A percentile compares a stretch with the other conserved stretches of the same genome.
Conservation (phyloP, 2,329 filamentous ascomycete genomes). For the Colletotrichum sp. region DNA sequence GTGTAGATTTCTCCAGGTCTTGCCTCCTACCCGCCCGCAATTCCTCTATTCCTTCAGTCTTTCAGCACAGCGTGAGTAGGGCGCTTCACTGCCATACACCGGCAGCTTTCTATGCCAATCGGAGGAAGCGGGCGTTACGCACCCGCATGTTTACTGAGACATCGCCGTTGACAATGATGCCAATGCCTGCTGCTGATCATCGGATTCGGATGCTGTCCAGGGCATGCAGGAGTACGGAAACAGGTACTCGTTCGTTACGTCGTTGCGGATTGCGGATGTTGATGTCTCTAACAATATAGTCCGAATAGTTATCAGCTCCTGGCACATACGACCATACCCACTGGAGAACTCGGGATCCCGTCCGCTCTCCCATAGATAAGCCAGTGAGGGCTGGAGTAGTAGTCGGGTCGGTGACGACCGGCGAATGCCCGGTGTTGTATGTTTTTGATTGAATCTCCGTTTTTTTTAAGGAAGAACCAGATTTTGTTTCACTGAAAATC, state of each 20-base stretch:
- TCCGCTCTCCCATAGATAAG: too few relatives aligned
- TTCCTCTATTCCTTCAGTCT: not conserved
- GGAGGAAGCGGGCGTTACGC: not conserved
- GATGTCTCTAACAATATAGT: not conserved
- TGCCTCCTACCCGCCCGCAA: not conserved
- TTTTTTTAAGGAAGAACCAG: not conserved
- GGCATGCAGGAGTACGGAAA: not conserved
- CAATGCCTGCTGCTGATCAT: not conserved
- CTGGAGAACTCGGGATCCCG: too few relatives aligned
- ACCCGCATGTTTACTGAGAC: not conserved
- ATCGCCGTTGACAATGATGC: not conserved
- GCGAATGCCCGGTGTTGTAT: too few relatives aligned
- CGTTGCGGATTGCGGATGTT: not conserved
- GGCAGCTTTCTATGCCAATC: not conserved
- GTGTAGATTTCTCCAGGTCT: not conserved
- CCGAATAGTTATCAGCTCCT: accelerated
- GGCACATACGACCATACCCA: not conserved
- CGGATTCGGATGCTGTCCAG: not conserved
- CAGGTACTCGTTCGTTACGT: not conserved
- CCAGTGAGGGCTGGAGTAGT: too few relatives aligned
- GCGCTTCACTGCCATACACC: not conserved
- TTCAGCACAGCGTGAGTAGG: not conserved
- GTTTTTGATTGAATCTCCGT: not conserved
- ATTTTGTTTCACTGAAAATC: not conserved
- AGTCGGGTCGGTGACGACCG: too few relatives aligned